Base-by-base conservation (phyloP, 2,329 filamentous ascomycete genomes). In the Mycocentrospora acerina region DNA sequence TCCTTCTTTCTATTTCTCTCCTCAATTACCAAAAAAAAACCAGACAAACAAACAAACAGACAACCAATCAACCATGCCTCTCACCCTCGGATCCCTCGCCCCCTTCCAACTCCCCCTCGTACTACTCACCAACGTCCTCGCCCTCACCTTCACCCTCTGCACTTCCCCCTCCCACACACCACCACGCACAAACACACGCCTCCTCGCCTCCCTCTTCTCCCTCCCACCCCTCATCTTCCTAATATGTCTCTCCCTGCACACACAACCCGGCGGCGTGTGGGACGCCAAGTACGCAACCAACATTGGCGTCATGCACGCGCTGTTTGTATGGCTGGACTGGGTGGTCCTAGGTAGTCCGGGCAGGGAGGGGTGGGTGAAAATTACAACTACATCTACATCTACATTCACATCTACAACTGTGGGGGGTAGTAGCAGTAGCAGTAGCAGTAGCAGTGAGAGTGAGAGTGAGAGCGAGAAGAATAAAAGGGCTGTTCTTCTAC, bases 311-410 rank as follows among this genome's bases (percentile, higher is more conserved):
- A 30, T 46, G n/a, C 24, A 13, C 7, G 4, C 24, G 14, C 12
- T 47, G 4, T 47, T 48, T 11, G 28, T 16, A 1, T 60, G 50
- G 14, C 14, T 60, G 1, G 58, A 62, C 30, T 56, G 53, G 44
- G 42, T 57, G 7, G 2, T 59, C 1, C 27, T 63, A 12, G 16
- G 25, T 3, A 54, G 32, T 26, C 58, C 59, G 4, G 57, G 62
- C 33, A 48, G 37, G 24, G 54, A 63, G 31, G 28, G 29, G 19
- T 62, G 59, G 59, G 33, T 40, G 7, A 61, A 54, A 36, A 46
- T 57, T 13, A 6, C 19, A 34, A 29, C n/a, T 48, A 49, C 22
- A 24, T n/a, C n/a, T n/a, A n/a, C n/a, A n/a, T n/a, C n/a, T n/a
- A n/a, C n/a, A n/a, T n/a, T n/a, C n/a, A n/a, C n/a, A n/a, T n/a